Conservation (phyloP, 2,329 filamentous ascomycete genomes). For the Bipolaris oryzae region DNA sequence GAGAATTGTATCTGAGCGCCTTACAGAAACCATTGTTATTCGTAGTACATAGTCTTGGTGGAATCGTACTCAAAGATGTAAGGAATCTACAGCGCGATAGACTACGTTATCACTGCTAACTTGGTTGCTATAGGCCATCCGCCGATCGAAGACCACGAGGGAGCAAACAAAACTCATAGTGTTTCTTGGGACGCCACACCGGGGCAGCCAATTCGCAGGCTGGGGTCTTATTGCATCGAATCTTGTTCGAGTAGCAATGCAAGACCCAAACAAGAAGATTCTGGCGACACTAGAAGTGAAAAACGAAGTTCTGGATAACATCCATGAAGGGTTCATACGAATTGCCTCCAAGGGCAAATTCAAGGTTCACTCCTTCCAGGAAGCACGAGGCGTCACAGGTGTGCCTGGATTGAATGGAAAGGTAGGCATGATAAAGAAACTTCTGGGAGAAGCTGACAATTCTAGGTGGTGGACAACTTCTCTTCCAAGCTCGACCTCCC, state of each 20-base stretch:
- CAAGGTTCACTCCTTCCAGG: conserved; percentile 51
- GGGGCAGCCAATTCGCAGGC: conserved; percentile 40
- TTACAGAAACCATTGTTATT: background rate
- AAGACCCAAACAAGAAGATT: conserved; percentile 4
- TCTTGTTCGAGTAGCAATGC: conserved; percentile 29
- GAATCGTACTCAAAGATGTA: background rate
- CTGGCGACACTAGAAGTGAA: conserved; percentile 39
- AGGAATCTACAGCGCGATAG: background rate
- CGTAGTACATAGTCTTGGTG: background rate
- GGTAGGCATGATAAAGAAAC: background rate
- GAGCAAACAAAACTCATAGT: conserved; percentile 41
- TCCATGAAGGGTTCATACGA: conserved; percentile 46
- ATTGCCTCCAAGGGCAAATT: conserved; percentile 32
- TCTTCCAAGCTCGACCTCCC: conserved; percentile 51
- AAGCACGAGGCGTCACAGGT: background rate
- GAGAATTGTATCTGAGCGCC: background rate
- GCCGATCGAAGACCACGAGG: conserved; percentile 35
- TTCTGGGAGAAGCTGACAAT: conserved; percentile 15
- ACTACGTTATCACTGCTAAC: background rate
- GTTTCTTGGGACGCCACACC: conserved; percentile 53
- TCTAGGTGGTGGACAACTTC: conserved; percentile 48
- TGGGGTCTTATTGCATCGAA: conserved; percentile 47
- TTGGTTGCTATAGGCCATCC: conserved; percentile 35
- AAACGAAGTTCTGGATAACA: conserved; percentile 48
- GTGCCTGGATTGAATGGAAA: background rate